Conservation (phyloP, 192 early-diverging fungal genomes). For the Coemansia sp. region DNA sequence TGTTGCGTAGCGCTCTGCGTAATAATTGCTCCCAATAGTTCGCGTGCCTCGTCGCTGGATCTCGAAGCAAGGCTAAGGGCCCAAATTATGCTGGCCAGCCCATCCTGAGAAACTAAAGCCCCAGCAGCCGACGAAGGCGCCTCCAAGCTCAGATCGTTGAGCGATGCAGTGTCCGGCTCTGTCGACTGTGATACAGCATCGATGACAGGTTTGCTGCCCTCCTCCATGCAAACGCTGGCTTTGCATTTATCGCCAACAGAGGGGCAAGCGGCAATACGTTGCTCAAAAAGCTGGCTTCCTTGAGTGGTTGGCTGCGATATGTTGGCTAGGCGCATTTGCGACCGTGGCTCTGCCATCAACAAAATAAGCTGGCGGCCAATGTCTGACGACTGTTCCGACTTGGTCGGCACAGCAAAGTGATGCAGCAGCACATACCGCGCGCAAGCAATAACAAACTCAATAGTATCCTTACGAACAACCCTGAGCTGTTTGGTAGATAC, state of each 20-base stretch:
- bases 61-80: constrained; percentile 39
- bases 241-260: constrained; percentile 36
- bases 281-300: constrained; percentile 42
- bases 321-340: constrained; percentile 37
- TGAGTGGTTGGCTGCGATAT: constrained; percentile 39
- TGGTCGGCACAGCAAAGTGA: constrained; percentile 11
- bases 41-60: constrained; percentile 19
- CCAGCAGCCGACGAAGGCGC: background rate
- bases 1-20: constrained; percentile 35
- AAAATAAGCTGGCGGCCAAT: constrained; percentile 16
- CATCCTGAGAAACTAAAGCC: constrained; percentile 9
- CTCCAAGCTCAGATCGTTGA: constrained; percentile 14
- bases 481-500: constrained; percentile 16
- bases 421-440: constrained; percentile 21
- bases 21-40: constrained; percentile 25
- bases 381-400: constrained; percentile 3
- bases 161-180: constrained; percentile 10
- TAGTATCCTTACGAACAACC: constrained; percentile 30
- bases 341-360: constrained; percentile 19
- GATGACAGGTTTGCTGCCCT: constrained; percentile 13
- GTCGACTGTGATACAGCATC: constrained; percentile 16
- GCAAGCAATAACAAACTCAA: constrained; percentile 43
- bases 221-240: constrained; percentile 6
- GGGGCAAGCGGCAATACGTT: constrained; percentile 15
- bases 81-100: constrained; percentile 36